Evolutionary conservation across 1,284 basidiomycete genomes (phyloP).

Genomic region (Apiotrichum sp.): DNA sequence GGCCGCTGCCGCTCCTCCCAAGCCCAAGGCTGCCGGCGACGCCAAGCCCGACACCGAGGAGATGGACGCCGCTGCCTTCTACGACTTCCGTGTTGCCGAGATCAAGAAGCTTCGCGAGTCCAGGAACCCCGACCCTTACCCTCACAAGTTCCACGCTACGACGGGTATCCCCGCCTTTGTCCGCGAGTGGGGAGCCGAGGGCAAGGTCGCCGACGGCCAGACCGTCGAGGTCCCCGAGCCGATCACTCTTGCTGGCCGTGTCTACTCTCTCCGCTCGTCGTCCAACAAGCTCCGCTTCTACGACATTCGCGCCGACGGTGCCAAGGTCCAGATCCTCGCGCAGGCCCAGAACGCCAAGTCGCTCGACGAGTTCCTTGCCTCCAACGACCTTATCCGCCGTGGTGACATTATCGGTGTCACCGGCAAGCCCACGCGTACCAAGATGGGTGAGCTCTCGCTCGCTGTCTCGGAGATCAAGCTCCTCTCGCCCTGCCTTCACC

Average conservation of each 20-base stretch:
- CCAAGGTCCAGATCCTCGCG: conserved; percentile 93
- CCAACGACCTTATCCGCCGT: conserved; percentile 82
- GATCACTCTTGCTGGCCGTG: conserved; percentile 72
- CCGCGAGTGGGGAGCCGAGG: conserved; percentile 65
- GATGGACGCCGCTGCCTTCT: conserved; percentile 67
- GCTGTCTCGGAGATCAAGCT: conserved; percentile 75
- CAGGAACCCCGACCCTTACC: conserved; percentile 87
- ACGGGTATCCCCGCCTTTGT: conserved; percentile 74
- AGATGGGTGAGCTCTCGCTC: conserved; percentile 94
- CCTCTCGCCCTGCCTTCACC: conserved; percentile 92
- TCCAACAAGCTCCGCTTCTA: conserved; percentile 89
- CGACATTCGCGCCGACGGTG: conserved; percentile 87
- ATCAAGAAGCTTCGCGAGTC: conserved; percentile 82
- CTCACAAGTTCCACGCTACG: conserved; percentile 96
- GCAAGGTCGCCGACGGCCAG: conserved; percentile 54
- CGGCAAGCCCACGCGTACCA: conserved; percentile 83
- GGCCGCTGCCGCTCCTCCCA: conserved; percentile 50
- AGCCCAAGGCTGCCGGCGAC: conserved; percentile 40
- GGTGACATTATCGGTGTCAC: conserved; percentile 94
- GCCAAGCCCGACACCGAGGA: conserved; percentile 35
- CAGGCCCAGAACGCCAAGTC: conserved; percentile 68
- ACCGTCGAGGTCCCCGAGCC: conserved; percentile 25
- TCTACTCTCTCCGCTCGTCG: conserved; percentile 81
- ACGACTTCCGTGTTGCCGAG: conserved; percentile 81
- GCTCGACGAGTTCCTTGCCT: conserved; percentile 61